Conservation (phyloP, 441 rosid species). For the Breynia disticha region DNA sequence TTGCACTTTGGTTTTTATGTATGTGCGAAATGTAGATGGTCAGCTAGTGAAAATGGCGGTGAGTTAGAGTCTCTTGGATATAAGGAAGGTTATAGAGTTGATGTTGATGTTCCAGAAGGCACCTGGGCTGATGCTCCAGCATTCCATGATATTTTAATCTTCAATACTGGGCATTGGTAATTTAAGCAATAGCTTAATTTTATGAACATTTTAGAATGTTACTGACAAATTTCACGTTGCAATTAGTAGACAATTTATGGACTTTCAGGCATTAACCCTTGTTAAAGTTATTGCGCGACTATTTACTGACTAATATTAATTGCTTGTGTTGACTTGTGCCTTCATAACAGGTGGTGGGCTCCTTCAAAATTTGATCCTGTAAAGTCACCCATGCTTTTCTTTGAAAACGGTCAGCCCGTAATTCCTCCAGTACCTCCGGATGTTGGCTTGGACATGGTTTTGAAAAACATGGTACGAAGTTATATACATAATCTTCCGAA, state of each 20-base stretch:
- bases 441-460: constrained; percentile 58
- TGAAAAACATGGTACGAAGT: constrained; percentile 68
- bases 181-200: neutral
- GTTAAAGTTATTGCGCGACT: no score
- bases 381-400: constrained; percentile 89
- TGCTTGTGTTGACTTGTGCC: constrained; percentile 2
- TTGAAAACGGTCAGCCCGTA: constrained; percentile 53
- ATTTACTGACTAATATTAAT: no score
- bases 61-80: constrained; percentile 68
- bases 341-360: constrained; percentile 76
- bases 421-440: constrained; percentile 57
- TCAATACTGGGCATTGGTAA: constrained; percentile 95
- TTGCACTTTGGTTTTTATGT: neutral
- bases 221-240: no score
- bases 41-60: constrained; percentile 53
- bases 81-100: constrained; percentile 81
- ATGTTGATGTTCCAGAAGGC: constrained; percentile 77
- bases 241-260: no score
- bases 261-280: no score
- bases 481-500: neutral
- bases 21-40: constrained; percentile 48
- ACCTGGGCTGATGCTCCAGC: constrained; percentile 67
- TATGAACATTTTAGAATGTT: no score
- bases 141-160: constrained; percentile 67
- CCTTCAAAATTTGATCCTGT: constrained; percentile 81